Evolutionary conservation across 2,329 filamentous ascomycete species (phyloP), one percentile per base, ranked within the genome.

Genomic region (Rachicladosporium sp.): DNA sequence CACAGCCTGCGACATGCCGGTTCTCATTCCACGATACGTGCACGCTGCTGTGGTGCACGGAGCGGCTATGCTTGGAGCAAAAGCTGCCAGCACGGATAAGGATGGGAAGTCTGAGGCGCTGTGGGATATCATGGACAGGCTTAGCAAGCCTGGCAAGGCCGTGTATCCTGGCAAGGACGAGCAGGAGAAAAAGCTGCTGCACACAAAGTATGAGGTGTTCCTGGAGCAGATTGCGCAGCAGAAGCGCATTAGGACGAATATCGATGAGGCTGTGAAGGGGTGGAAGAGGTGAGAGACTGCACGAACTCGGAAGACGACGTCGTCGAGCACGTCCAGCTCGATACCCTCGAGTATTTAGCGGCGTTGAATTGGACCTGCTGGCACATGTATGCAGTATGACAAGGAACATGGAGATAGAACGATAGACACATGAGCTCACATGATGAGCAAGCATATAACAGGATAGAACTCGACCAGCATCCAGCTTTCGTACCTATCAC

Each of bases 21-120:
- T 98, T 12, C 68, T 95, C 30, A 93, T 96, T 41, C 91, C 91
- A 1, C 74, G 82, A 37, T 96, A 98, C 55, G 86, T 95, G 43
- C 84, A 94, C 57, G 89, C 89, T 1, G 91, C 91, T 5, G 91
- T 98, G 5, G 89, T 94, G 19, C 88, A 96, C 57, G 91, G 91
- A n/a, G 91, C 91, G 6, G 91, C 91, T 41, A 98, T 98, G 89
- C 72, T 98, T 15, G 91, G 91, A 31, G 91, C 87, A 43, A 96
- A 96, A 65, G 91, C 91, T n/a, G 91, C 89, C 5, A 91, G 82
- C 52, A 81, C 82, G 27, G 79, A 82, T 54, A 71, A 72, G 31
- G 72, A 82, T 7, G 84, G 85, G 33, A 79, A 80, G 53, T 88
- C 83, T 0, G 88, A 95, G 66, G 76, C 82, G 31, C 68, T 98